Percentiles rank a stretch among this genome's conserved stretches.
These are phyloP conservation scores for Vigna mungo DNA, from an alignment of 306 rosid species.

Conservation along the genomic window DNA sequence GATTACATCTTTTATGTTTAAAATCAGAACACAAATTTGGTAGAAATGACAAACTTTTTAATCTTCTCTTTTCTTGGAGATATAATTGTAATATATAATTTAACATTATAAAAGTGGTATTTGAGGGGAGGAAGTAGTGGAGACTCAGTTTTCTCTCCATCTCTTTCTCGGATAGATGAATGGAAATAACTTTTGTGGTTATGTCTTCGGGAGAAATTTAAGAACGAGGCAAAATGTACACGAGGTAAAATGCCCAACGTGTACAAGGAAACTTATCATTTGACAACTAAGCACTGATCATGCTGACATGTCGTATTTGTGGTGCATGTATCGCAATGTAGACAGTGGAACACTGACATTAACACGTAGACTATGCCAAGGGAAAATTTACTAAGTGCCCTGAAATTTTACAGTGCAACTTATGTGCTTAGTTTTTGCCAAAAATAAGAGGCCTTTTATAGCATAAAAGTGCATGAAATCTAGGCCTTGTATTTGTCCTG, in stretches of 20 bases:
- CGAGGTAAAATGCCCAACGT: not conserved
- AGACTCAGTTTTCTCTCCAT: not conserved
- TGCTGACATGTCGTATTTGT: not conserved
- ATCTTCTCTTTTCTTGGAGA: not conserved
- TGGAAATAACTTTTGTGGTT: not conserved
- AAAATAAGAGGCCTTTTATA: not conserved
- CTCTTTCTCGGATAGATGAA: not conserved
- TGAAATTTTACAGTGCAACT: slow-evolving; percentile 1
- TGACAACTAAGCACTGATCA: not conserved
- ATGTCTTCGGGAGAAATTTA: slow-evolving; percentile 2
- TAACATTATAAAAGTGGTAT: slow-evolving; percentile 4
- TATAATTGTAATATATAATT: slow-evolving; percentile 9
- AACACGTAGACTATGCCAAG: not conserved
- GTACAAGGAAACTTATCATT: not conserved
- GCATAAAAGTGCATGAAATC: not conserved
- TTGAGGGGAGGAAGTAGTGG: not conserved
- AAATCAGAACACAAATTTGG: not conserved
- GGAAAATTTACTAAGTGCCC: not conserved
- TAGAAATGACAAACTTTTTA: slow-evolving; percentile 19
- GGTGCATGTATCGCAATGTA: not conserved
- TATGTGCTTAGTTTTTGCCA: not conserved
- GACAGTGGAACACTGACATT: not conserved
- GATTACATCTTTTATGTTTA: not conserved
- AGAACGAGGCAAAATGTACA: not conserved
- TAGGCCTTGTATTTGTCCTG: not conserved